Conservation (phyloP, 495 filamentous ascomycete genomes). For the Amniculicola lignicola region DNA sequence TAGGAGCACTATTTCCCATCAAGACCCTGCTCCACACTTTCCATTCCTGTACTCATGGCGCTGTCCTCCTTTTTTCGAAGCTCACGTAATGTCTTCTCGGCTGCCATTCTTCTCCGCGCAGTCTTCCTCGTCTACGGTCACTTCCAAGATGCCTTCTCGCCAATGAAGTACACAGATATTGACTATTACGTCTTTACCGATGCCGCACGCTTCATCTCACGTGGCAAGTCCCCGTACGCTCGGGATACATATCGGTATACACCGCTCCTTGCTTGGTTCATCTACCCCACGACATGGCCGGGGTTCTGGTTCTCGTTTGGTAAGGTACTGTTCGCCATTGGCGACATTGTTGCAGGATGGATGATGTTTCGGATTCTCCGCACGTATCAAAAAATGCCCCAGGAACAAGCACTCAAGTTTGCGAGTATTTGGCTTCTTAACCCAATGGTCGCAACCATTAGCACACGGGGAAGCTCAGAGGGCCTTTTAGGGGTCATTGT, state of each 20-base stretch:
- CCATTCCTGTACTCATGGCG: no score
- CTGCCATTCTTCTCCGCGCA: conserved; percentile 65
- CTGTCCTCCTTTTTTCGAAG: conserved; percentile 29
- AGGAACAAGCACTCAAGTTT: conserved; percentile 61
- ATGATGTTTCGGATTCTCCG: conserved; percentile 66
- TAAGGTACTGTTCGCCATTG: conserved; percentile 78
- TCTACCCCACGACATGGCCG: conserved; percentile 72
- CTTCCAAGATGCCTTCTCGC: conserved; percentile 84
- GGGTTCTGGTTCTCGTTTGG: conserved; percentile 73
- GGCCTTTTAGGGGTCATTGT: conserved; percentile 83
- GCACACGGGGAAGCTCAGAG: conserved; percentile 89
- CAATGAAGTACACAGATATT: conserved; percentile 96
- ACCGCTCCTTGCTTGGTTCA: conserved; percentile 83
- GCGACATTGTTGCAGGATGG: conserved; percentile 84
- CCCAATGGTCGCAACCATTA: conserved; percentile 96
- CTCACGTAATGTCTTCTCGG: conserved; percentile 54
- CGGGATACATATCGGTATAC: conserved; percentile 97
- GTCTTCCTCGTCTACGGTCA: conserved; percentile 79
- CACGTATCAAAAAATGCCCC: conserved; percentile 46
- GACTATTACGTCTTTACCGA: conserved; percentile 99
- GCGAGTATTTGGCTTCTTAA: conserved; percentile 90
- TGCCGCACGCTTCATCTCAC: conserved; percentile 71
- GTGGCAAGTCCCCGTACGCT: conserved; percentile 68
- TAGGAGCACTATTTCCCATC: no score
- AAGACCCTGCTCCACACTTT: no score